These are phyloP conservation scores for Kuraishia cidri DNA, from an alignment of 805 yeast genomes.

Conservation along the genomic window DNA sequence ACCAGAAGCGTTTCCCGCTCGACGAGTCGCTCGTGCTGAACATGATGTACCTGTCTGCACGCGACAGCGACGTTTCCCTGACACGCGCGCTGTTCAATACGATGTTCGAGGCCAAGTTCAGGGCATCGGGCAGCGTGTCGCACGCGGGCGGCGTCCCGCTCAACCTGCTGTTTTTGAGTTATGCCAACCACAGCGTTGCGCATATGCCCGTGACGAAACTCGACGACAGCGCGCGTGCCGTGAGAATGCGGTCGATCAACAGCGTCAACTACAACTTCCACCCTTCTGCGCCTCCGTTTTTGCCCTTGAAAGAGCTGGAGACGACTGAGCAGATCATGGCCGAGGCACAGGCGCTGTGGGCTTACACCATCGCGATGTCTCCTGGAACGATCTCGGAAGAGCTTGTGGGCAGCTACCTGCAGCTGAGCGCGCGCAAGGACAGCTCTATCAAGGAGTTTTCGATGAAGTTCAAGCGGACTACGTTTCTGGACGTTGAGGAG, in stretches of 20 bases:
- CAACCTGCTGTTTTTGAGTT: slow-evolving; percentile 35
- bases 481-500: slow-evolving; percentile 7
- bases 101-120: slow-evolving; percentile 24
- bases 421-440: slow-evolving; percentile 29
- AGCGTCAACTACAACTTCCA: slow-evolving; percentile 19
- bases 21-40: slow-evolving; percentile 43
- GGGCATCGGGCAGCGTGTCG: background rate
- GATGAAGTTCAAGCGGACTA: slow-evolving; percentile 18
- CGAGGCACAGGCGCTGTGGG: slow-evolving; percentile 77
- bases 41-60: slow-evolving; percentile 69
- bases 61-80: slow-evolving; percentile 68
- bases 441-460: slow-evolving; percentile 23
- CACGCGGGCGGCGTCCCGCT: slow-evolving; percentile 8
- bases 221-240: slow-evolving; percentile 29
- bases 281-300: slow-evolving; percentile 50
- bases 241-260: slow-evolving; percentile 26
- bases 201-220: slow-evolving; percentile 19
- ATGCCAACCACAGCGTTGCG: slow-evolving; percentile 15
- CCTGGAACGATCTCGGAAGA: slow-evolving; percentile 33
- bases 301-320: slow-evolving; percentile 44
- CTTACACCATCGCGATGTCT: slow-evolving; percentile 32
- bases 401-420: slow-evolving; percentile 41
- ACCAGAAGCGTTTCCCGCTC: slow-evolving; percentile 25
- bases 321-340: slow-evolving; percentile 37
- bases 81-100: slow-evolving; percentile 58